Evolutionary conservation across 768 basidiomycete genomes (phyloP), one percentile per base, ranked within the genome.

Genomic region (Leccinum disarticulatum): DNA sequence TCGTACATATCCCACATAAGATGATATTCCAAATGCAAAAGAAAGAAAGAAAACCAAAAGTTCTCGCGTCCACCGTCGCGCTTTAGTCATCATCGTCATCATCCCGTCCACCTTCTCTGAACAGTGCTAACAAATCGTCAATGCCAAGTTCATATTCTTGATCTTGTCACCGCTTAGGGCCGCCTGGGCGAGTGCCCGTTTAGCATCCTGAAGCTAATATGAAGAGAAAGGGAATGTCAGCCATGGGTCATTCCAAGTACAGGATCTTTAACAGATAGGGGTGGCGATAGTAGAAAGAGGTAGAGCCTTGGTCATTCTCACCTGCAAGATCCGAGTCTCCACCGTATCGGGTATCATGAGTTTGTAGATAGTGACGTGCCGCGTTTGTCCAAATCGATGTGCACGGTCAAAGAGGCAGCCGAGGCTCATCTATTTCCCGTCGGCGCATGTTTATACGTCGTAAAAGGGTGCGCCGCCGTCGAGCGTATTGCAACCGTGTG

Each of bases 81-180:
- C 11, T 43, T 64, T 61, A 59, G 14, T 65, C 64, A 2, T 66
- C 81, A 13, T 87, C 87, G 19, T 87, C 87, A 17, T 86, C 86
- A 51, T 86, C 79, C 13, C 77, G 76, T 15, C 79, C 79, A 50
- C 83, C 83, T 48, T 80, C 80, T 57, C 81, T 77, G 81, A 94
- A 93, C 41, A 94, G 76, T 0, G 86, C 88, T 74, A 95, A 82
- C 62, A 98, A 80, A 60, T 98, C 95, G 27, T 94, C 87, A 75
- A 94, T 77, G 10, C 88, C 87, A 22, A 98, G 84, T 63, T 87
- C 81, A 87, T 83, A 67, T 87, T 85, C 83, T 93, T 91, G 69
- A 91, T 79, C 74, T 90, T 93, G 76, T 93, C 87, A 9, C 96
- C 96, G 33, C 91, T 88, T 58, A 98, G 74, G 0, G 94, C 93